Evolutionary conservation across 805 yeast genomes (phyloP), one percentile per base, ranked within the genome.

Genomic region (Candida sonorensis): DNA sequence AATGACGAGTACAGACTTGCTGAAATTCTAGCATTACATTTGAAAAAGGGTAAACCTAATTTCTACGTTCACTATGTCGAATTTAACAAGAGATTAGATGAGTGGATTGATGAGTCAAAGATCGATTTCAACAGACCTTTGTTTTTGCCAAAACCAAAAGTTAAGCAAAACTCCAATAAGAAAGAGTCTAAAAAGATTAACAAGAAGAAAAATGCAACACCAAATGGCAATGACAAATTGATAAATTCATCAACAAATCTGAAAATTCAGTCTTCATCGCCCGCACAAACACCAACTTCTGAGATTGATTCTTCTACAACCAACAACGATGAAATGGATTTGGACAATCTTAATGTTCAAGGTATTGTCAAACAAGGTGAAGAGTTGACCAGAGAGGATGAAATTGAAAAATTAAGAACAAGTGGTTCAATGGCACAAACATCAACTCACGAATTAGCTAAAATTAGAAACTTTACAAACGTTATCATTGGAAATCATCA

Each of bases 381-480:
- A 41, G 85, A 78, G 36, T 72, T 83, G 26, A 77, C 83, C 23
- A 66, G 96, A 36, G 96, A 87, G 48, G 95, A 86, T 45, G 98
- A 92, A 57, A 81, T 92, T 44, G 86, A 90, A 53, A 85, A 84
- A 53, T 67, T 92, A 35, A 69, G 97, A 45, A 87, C 95, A 0
- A 70, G 94, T n/a, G 98, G 98, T 2, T 88, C 97, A 0, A 92
- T 92, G 97, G 83, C 92, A 9, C 98, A 92, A 59, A 72, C 70
- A 46, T 68, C 72, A 38, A 81, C 80, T 40, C 71, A 77, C 35
- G 97, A 90, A 51, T 83, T 90, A 16, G 87, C 97, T 0, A 69
- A 92, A 35, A 96, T 92, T 29, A 72, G 97, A 45, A 92, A 92
- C 52, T 67, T 92, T 41, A 67, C 73, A 29, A 70, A 74, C 34